phyloP scores from a whole-genome alignment of 257 asterid species.

The Linaria vulgaris region DNA sequence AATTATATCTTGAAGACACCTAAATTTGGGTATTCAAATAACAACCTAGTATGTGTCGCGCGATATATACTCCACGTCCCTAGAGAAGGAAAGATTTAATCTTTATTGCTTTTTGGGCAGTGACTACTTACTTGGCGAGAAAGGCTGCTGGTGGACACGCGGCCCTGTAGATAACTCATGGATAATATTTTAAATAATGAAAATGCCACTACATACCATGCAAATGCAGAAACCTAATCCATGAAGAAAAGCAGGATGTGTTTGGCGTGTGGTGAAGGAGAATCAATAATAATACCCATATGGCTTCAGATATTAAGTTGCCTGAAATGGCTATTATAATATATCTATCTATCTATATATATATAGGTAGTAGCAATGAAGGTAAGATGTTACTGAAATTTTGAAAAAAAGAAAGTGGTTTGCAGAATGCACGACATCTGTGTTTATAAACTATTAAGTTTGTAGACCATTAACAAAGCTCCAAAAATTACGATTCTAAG shows the following conservation, averaged over 20 bases:
- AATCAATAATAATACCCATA: slow-evolving; percentile 16
- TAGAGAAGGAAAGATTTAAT: not conserved
- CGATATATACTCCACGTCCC: slow-evolving; percentile 8
- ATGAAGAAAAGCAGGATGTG: slow-evolving; percentile 26
- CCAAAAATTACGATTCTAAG: no score
- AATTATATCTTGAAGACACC: no score
- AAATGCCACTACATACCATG: not conserved
- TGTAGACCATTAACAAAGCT: no score
- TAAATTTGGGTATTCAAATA: no score
- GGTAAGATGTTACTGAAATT: no score
- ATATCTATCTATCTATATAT: no score
- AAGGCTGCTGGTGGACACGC: slow-evolving; percentile 34
- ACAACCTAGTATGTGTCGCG: slow-evolving; percentile 22
- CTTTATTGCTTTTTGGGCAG: slow-evolving; percentile 31
- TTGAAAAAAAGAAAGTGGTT: no score
- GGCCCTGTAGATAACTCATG: slow-evolving; percentile 3
- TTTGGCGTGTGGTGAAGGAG: slow-evolving; percentile 26
- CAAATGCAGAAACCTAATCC: slow-evolving; percentile 29
- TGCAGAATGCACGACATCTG: no score
- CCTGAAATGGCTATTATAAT: no score
- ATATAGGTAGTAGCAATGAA: no score
- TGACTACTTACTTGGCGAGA: slow-evolving; percentile 39
- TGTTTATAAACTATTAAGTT: no score
- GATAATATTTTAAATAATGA: not conserved
- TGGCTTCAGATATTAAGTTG: no score